Conservation (phyloP, 1,284 basidiomycete genomes). For the Ganoderma multipileum region DNA sequence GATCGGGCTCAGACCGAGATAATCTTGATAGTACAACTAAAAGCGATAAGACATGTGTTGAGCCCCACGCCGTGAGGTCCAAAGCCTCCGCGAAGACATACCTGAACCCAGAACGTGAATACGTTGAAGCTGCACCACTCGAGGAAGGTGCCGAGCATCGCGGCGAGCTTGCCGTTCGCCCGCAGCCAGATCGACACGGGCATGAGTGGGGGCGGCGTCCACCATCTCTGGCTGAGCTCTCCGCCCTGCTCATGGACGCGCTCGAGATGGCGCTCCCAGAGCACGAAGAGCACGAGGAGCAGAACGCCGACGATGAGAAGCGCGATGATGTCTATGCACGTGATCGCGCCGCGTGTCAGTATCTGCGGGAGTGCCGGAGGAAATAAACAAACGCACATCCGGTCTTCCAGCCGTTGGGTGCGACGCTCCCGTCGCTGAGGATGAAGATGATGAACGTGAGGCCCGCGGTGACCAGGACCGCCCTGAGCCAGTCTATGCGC, state of each 20-base stretch:
- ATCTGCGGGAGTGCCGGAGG: not conserved
- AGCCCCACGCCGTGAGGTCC: too few species aligned
- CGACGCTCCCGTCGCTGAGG: constrained; percentile 76
- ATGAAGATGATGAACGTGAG: constrained; percentile 84
- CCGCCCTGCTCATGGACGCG: constrained; percentile 39
- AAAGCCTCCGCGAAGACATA: constrained; percentile 31
- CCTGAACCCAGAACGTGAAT: constrained; percentile 65
- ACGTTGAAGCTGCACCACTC: constrained; percentile 71
- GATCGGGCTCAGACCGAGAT: constrained; percentile 59
- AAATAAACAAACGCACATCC: too few species aligned
- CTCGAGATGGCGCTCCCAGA: constrained; percentile 76
- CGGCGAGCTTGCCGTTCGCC: constrained; percentile 69
- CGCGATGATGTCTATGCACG: constrained; percentile 57
- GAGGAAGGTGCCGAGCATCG: constrained; percentile 70
- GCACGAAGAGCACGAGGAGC: constrained; percentile 64
- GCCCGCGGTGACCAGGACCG: constrained; percentile 74
- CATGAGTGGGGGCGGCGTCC: constrained; percentile 74
- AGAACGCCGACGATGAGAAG: constrained; percentile 70
- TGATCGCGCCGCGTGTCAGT: not conserved
- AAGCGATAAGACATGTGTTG: too few species aligned
- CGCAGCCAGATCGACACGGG: constrained; percentile 72
- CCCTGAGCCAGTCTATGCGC: constrained; percentile 86
- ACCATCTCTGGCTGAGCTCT: constrained; percentile 31
- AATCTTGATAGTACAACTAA: constrained; percentile 76
- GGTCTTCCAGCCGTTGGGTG: constrained; percentile 77